phyloP scores from a whole-genome alignment of 2,329 filamentous ascomycete species.

The Bipolaris zeicola region DNA sequence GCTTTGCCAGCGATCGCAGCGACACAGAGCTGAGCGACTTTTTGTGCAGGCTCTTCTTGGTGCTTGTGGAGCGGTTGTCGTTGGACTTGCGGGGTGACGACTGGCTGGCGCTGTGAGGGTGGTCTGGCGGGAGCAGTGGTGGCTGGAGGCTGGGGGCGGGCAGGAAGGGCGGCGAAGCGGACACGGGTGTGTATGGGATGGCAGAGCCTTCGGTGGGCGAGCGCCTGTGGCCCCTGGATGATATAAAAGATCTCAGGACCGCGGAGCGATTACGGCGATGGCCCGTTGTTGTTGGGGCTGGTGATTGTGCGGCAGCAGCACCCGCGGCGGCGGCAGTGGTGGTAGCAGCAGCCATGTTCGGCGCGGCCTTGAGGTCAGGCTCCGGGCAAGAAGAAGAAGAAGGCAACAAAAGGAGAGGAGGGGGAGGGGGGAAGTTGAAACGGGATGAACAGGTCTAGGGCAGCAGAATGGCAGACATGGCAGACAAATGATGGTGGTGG shows the following conservation, averaged over 20 bases:
- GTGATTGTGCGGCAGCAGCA: slow-evolving; percentile 4
- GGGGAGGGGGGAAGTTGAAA: slow-evolving; percentile 24
- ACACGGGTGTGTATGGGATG: slow-evolving; percentile 30
- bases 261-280: slow-evolving; percentile 52
- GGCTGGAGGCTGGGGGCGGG: slow-evolving; percentile 34
- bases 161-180: slow-evolving; percentile 29
- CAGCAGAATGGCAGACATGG: slow-evolving; percentile 29
- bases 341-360: slow-evolving; percentile 25
- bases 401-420: slow-evolving; percentile 13
- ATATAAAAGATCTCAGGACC: slow-evolving; percentile 57
- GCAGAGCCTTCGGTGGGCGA: slow-evolving; percentile 51
- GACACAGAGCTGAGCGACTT: slow-evolving; percentile 62
- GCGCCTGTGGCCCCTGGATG: slow-evolving; percentile 55
- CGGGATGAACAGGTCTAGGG: slow-evolving; percentile 27
- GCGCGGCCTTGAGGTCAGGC: slow-evolving; percentile 28
- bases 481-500: slow-evolving; percentile 26
- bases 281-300: slow-evolving; percentile 21
- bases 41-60: slow-evolving; percentile 53
- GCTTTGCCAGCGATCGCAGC: slow-evolving; percentile 57
- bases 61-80: slow-evolving; percentile 41
- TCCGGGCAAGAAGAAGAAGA: slow-evolving; percentile 4
- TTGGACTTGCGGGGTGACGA: slow-evolving; percentile 48
- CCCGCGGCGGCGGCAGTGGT: slow-evolving; percentile 7
- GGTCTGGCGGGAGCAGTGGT: slow-evolving; percentile 57
- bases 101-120: slow-evolving; percentile 52